These are phyloP conservation scores for Choanephora cucurbitarum DNA, from an alignment of 371 early-diverging fungal species.

Conservation along the genomic window DNA sequence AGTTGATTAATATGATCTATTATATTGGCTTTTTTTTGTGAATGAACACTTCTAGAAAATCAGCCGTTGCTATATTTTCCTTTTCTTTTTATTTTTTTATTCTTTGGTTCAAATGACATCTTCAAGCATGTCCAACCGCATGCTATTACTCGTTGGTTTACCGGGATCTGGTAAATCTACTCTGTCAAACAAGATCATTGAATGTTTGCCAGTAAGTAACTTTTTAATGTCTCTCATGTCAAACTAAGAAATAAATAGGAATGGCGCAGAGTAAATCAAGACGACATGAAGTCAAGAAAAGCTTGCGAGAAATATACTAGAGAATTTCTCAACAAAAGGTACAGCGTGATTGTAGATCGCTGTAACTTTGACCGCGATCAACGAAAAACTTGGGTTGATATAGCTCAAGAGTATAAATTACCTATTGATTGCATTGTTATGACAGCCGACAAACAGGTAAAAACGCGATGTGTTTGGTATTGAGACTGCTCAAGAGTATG, in stretches of 20 bases:
- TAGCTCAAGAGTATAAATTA: slow-evolving; percentile 59
- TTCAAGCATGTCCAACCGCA: slow-evolving; percentile 25
- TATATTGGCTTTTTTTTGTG: no score
- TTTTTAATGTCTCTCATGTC: neutral
- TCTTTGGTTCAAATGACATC: no score
- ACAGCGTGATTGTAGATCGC: slow-evolving; percentile 74
- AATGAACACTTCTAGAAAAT: no score
- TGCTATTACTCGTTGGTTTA: slow-evolving; percentile 60
- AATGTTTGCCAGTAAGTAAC: slow-evolving; percentile 15
- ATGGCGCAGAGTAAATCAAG: slow-evolving; percentile 40
- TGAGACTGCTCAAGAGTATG: neutral
- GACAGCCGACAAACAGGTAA: slow-evolving; percentile 56
- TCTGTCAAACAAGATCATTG: slow-evolving; percentile 54
- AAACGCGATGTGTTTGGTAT: neutral
- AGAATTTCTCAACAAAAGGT: slow-evolving; percentile 43
- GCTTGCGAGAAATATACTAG: slow-evolving; percentile 56
- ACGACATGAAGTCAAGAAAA: slow-evolving; percentile 66
- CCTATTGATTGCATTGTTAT: slow-evolving; percentile 74
- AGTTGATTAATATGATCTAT: no score
- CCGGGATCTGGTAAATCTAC: slow-evolving; percentile 73
- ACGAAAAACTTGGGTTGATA: slow-evolving; percentile 69
- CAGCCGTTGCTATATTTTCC: no score
- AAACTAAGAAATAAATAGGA: slow-evolving; percentile 8
- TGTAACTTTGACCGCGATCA: slow-evolving; percentile 78
- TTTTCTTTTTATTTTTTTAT: no score